Evolutionary conservation across 208 protist genomes (phyloP), one percentile per base, ranked within the genome.

Genomic region (Porcisia deanei): DNA sequence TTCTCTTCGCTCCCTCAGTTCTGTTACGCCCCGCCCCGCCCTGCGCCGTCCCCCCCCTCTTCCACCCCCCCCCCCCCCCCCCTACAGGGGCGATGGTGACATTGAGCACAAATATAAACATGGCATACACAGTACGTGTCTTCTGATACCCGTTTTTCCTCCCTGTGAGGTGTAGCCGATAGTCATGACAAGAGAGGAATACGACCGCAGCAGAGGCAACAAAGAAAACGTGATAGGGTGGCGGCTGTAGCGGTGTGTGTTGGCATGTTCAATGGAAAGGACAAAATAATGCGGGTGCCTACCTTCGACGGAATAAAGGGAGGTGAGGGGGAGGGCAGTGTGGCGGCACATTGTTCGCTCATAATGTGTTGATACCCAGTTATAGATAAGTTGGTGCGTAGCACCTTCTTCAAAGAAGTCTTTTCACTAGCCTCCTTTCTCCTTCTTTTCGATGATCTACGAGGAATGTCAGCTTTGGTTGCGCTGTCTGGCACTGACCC

Each of bases 91-190:
- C 22, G 5, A 25, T 45, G 59, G 39, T 22, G 25, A 22, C 65
- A 39, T 30, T 57, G n/a, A 57, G 16, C 52, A 60, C 67, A 30
- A 39, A 71, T 57, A 59, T 47, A 59, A 41, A 60, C 67, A 60
- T 39, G 5, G 30, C 52, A 45, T 47, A 34, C 67, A 25, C 67
- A 30, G n/a, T 45, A 47, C 52, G 43, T 41, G 47, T 18, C 18
- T 0, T 45, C 65, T 34, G 30, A 16, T 57, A 14, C 41, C 41
- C 22, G 16, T 60, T 16, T 47, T 58, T 37, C 14, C 58, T 10
- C 1, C 52, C 12, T 43, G 45, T 4, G 41, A 49, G 37, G 47
- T 37, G 45, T 70, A 10, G 20, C 41, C 25, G 45, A 18, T 43
- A 18, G 45, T 37, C 3, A 45, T 30, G 45, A 5, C 65, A 55